These are phyloP conservation scores for Fusarium musae DNA, from an alignment of 2,329 filamentous ascomycete species.

Conservation along the genomic window DNA sequence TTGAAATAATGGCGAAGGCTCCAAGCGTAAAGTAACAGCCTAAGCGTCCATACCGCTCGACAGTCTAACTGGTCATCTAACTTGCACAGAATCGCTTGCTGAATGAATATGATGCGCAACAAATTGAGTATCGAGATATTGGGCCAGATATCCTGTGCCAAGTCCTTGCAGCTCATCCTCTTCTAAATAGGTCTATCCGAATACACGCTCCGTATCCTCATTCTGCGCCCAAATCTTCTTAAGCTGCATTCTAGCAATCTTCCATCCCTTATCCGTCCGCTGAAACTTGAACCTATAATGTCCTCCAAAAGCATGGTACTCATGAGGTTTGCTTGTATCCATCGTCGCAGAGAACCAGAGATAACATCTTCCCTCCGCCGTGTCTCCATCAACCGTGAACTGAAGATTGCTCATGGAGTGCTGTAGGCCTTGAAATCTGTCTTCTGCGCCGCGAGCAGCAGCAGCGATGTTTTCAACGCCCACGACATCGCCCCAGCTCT, in stretches of 20 bases:
- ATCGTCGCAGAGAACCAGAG: background rate
- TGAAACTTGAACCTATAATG: background rate
- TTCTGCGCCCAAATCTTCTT: background rate
- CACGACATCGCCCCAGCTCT: background rate
- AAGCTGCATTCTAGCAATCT: background rate
- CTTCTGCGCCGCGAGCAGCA: background rate
- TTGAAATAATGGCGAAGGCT: no score
- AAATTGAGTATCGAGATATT: background rate
- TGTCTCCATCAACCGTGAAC: background rate
- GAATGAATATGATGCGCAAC: no score
- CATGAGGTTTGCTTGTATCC: background rate
- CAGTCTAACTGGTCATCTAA: no score
- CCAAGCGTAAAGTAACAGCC: no score
- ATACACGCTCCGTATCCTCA: background rate
- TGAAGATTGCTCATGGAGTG: background rate
- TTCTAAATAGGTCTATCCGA: background rate
- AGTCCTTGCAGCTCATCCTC: no score
- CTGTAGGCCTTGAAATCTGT: background rate
- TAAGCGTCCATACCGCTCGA: no score
- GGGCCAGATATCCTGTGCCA: background rate
- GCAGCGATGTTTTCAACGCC: background rate
- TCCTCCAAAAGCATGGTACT: background rate
- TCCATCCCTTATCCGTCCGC: background rate
- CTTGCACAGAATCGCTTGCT: no score
- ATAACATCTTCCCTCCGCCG: background rate